Evolutionary conservation across 2,329 filamentous ascomycete species (phyloP).

Genomic region (Raffaelea albimanens): DNA sequence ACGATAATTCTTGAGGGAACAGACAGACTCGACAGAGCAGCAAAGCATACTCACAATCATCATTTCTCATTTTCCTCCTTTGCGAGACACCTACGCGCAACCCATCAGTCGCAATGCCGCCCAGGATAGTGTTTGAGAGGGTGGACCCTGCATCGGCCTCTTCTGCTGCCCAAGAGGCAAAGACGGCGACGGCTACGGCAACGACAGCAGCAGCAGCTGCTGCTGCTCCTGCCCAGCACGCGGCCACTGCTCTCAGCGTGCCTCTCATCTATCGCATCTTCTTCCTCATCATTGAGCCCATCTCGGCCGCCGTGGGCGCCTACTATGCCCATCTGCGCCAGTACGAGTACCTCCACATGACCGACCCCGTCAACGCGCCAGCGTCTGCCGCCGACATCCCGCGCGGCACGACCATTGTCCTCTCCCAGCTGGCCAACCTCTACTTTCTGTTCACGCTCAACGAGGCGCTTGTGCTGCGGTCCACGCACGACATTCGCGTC

Average conservation of each 20-base stretch:
- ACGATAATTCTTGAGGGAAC: too few species aligned
- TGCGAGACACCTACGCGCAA: too few species aligned
- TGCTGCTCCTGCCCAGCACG: background rate
- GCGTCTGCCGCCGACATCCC: constrained; percentile 32
- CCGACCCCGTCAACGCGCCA: constrained; percentile 22
- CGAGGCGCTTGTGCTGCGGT: constrained; percentile 64
- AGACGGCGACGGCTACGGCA: background rate
- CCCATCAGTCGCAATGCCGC: too few species aligned
- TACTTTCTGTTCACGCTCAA: constrained; percentile 69
- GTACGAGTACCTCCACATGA: constrained; percentile 1
- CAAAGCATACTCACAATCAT: too few species aligned
- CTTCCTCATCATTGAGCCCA: constrained; percentile 63
- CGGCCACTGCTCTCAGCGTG: constrained; percentile 12
- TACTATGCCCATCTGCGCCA: constrained; percentile 40
- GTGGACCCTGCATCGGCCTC: too few species aligned
- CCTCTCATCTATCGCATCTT: constrained; percentile 54
- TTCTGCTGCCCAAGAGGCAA: too few species aligned
- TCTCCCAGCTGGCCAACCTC: constrained; percentile 70
- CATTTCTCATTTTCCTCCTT: too few species aligned
- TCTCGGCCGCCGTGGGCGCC: constrained; percentile 41
- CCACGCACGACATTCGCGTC: constrained; percentile 55
- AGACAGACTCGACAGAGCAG: too few species aligned
- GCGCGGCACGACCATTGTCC: constrained; percentile 51
- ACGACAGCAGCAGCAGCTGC: too few species aligned
- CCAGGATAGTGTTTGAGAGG: too few species aligned